These are phyloP conservation scores for Ceratocystis huliohia DNA, from an alignment of 2,329 filamentous ascomycete species.

Conservation along the genomic window DNA sequence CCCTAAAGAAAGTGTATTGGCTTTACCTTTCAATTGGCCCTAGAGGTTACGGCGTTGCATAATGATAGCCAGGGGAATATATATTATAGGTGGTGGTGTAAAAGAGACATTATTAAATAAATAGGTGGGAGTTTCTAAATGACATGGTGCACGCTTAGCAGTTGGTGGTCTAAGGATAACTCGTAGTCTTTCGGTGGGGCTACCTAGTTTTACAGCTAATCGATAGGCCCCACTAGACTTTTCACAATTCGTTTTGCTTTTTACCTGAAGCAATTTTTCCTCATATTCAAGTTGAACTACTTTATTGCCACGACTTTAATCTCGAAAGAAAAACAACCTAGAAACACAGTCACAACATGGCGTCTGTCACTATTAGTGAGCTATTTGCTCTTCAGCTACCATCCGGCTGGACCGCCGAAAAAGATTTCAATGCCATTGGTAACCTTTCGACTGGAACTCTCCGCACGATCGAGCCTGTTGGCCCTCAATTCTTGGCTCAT, in stretches of 20 bases:
- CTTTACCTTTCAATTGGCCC: no score
- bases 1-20: no score
- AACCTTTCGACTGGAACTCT: slow-evolving; percentile 63
- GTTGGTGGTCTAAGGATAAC: no score
- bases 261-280: neutral
- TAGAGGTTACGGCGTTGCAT: no score
- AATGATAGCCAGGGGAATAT: no score
- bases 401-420: slow-evolving; percentile 70
- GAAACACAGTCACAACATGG: slow-evolving; percentile 38
- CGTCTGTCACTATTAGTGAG: slow-evolving; percentile 46
- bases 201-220: neutral
- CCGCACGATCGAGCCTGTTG: slow-evolving; percentile 88
- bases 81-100: no score
- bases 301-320: neutral
- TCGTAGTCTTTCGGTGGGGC: neutral
- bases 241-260: neutral
- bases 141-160: no score
- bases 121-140: neutral
- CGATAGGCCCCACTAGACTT: slow-evolving; percentile 2
- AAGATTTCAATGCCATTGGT: slow-evolving; percentile 79
- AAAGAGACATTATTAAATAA: no score
- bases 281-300: neutral
- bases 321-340: neutral
- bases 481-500: slow-evolving; percentile 94
- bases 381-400: slow-evolving; percentile 64